phyloP scores from a whole-genome alignment of 306 rosid species.

The Cucumis sativus region Cucumber_9930_V3 NC_026655.2:12439501-12440000 shows the following conservation, averaged over 20 bases:
- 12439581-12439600: no score
- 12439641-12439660: neutral
- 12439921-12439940: neutral
- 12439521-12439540: no score
- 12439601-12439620: no score
- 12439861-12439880: neutral
- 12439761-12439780: conserved; percentile 67
- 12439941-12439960: no score
- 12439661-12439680: neutral
- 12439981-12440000: conserved; percentile 85
- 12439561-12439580: no score
- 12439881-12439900: neutral
- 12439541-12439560: no score
- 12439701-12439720: conserved; percentile 16
- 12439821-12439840: conserved; percentile 5
- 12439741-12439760: conserved; percentile 89
- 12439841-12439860: neutral
- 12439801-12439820: conserved; percentile 54
- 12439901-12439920: neutral
- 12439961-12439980: conserved; percentile 50
- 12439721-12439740: conserved; percentile 38
- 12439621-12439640: neutral
- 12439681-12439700: neutral
- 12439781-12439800: conserved; percentile 83
- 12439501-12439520: no score